Evolutionary conservation across 2,329 filamentous ascomycete species (phyloP), one percentile per base, ranked within the genome.

Genomic region (Pleomassaria siparia): DNA sequence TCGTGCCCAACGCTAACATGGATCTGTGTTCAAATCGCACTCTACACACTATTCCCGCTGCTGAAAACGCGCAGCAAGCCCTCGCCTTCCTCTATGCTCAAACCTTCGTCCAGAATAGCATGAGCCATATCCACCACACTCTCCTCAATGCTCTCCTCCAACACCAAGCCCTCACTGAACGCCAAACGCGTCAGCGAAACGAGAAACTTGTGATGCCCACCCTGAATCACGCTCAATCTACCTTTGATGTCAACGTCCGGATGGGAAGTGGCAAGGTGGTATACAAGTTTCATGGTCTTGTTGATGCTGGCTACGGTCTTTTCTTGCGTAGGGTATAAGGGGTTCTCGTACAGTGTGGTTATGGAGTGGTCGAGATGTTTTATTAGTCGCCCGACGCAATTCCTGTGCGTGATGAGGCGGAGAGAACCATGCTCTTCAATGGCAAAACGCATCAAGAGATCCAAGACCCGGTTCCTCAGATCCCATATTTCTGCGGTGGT

Each of bases 81-180:
- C 63, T 87, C 84, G 0, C 84, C 85, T 64, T 88, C 86, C 56
- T 95, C 88, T 0, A 90, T 87, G 44, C 88, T 94, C 18, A 96
- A 82, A 2, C 84, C 83, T 51, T 89, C 77, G 66, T 96, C 90
- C 30, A 97, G 71, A 53, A 99, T 76, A 62, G 88, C 84, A 58
- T 92, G 86, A 3, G 94, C 92, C 70, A 86, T 84, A 54, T 92
- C 88, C 1, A 87, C 82, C 1, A 90, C 89, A 54, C 89, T 88
- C 22, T 86, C 82, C 28, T 88, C 86, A 44, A 95, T 86, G 0
- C 86, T 86, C 1, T 78, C 76, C 70, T 96, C 91, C 22, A 95
- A 78, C 10, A 94, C 80, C 8, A 88, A 70, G 24, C 89, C 87
- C 51, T 95, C 89, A 5, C 84, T 86, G 67, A 96, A 96, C 0